phyloP scores from a whole-genome alignment of 2,329 filamentous ascomycete genomes.

The Aspergillus bombycis region DNA sequence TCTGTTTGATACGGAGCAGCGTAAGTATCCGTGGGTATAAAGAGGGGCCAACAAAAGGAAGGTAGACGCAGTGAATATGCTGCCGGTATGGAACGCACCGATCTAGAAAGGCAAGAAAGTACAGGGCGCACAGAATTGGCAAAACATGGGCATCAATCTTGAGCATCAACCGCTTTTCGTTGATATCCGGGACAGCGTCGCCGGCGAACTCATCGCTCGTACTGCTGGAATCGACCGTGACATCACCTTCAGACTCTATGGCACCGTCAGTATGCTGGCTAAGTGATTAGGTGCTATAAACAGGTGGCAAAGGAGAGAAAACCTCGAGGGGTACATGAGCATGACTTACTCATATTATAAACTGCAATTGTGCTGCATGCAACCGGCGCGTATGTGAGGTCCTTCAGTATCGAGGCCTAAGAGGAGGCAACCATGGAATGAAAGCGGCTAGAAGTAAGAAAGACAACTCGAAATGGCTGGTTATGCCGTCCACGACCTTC shows the following conservation, averaged over 20 bases:
- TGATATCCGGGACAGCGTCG: conserved; percentile 21
- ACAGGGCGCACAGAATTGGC: conserved; percentile 71
- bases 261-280: neutral
- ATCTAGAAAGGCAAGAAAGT: conserved; percentile 67
- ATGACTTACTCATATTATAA: neutral
- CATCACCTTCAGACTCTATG: neutral
- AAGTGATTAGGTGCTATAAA: neutral
- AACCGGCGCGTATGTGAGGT: neutral
- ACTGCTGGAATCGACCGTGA: neutral
- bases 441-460: no score
- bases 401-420: no score
- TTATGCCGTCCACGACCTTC: no score
- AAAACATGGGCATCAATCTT: conserved; percentile 71
- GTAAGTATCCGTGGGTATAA: neutral
- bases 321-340: accelerated
- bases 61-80: neutral
- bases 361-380: neutral
- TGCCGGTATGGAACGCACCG: conserved; percentile 27
- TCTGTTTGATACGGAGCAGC: conserved; percentile 33
- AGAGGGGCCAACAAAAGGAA: neutral
- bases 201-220: neutral
- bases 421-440: no score
- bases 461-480: no score
- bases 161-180: conserved; percentile 63
- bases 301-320: no score